A percentile compares a stretch with the other conserved stretches of the same genome.
phyloP scores from a whole-genome alignment of 306 rosid genomes.

The Quercus agrifolia region DNA sequence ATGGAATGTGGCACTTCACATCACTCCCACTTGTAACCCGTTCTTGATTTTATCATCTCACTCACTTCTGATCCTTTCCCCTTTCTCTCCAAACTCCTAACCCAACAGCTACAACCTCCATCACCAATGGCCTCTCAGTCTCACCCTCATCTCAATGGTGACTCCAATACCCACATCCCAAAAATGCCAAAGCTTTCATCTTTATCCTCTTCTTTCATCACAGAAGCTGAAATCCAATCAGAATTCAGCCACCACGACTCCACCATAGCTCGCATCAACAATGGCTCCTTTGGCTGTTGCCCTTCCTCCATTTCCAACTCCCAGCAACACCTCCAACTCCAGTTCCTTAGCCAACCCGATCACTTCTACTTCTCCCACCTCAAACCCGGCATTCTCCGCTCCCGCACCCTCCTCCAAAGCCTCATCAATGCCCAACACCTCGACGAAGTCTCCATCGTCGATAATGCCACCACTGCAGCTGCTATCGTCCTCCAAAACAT shows the following conservation, averaged over 20 bases:
- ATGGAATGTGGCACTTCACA: neutral
- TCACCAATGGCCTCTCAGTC: slow-evolving; percentile 35
- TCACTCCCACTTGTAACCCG: slow-evolving; percentile 5
- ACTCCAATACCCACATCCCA: slow-evolving; percentile 33
- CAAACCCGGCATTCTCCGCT: slow-evolving; percentile 43
- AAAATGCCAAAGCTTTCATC: slow-evolving; percentile 54
- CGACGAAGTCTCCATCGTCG: slow-evolving; percentile 86
- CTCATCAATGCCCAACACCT: slow-evolving; percentile 69
- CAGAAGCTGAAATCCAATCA: slow-evolving; percentile 47
- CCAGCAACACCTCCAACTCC: slow-evolving; percentile 57
- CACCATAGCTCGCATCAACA: slow-evolving; percentile 76
- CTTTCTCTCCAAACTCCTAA: neutral
- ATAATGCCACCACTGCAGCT: slow-evolving; percentile 99
- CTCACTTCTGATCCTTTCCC: neutral
- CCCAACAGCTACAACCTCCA: neutral
- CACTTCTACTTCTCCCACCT: slow-evolving; percentile 76
- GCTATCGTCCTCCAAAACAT: slow-evolving; percentile 82
- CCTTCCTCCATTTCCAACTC: slow-evolving; percentile 63
- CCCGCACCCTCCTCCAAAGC: slow-evolving; percentile 58
- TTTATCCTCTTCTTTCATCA: slow-evolving; percentile 34
- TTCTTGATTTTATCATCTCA: neutral
- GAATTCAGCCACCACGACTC: slow-evolving; percentile 83
- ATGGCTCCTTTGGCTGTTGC: slow-evolving; percentile 90
- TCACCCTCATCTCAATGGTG: slow-evolving; percentile 44
- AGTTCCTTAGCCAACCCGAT: slow-evolving; percentile 77